phyloP scores from a whole-genome alignment of 176 grass and related monocot genomes.

The Chrysopogon serrulatus region DNA sequence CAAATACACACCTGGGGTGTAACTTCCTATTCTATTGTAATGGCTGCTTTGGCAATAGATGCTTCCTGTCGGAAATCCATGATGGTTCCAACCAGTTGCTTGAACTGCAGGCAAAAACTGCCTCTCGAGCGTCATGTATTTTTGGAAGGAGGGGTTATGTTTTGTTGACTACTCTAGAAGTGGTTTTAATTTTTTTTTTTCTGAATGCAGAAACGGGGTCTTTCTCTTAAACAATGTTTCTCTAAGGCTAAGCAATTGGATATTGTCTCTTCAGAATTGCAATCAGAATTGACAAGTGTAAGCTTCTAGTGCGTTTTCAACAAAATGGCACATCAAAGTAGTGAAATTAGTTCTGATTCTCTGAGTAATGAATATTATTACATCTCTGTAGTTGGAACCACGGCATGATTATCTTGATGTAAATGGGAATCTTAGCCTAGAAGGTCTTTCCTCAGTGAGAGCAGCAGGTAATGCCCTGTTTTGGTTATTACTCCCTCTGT shows the following conservation, averaged over 20 bases:
- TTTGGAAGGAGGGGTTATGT: not conserved
- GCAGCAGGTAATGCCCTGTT: constrained; percentile 25
- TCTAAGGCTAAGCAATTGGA: constrained; percentile 25
- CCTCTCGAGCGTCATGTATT: not conserved
- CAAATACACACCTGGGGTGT: constrained; percentile 11
- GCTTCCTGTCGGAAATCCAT: not conserved
- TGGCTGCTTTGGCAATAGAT: constrained; percentile 1
- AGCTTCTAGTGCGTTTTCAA: constrained; percentile 28
- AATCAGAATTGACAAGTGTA: constrained; percentile 33
- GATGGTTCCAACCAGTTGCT: not conserved
- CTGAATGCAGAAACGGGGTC: constrained; percentile 28
- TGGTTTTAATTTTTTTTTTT: constrained; percentile 16
- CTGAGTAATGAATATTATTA: constrained; percentile 2
- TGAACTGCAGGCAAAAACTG: not conserved
- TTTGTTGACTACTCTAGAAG: not conserved
- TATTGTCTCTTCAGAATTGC: constrained; percentile 26
- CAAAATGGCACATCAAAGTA: constrained; percentile 1
- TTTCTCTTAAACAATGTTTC: constrained; percentile 36
- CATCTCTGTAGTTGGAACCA: constrained; percentile 40
- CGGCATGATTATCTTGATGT: constrained; percentile 8
- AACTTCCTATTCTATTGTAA: constrained; percentile 9
- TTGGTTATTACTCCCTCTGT: not conserved
- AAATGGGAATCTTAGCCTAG: constrained; percentile 13
- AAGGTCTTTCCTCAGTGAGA: constrained; percentile 21
- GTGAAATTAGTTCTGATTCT: constrained; percentile 1